Evolutionary conservation across 257 asterid genomes (phyloP).

Genomic region (Solanum phureja): DNA sequence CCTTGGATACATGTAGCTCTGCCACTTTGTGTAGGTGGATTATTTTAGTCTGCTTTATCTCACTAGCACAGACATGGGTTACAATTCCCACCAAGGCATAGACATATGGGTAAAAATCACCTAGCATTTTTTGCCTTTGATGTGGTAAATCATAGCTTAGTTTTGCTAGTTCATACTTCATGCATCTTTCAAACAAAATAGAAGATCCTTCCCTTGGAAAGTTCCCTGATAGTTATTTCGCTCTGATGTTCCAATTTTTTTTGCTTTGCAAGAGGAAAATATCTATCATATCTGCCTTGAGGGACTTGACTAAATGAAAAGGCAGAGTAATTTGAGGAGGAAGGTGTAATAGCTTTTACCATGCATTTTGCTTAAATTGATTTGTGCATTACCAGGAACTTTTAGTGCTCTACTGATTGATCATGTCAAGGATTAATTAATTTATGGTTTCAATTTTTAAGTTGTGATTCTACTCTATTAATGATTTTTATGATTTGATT

Average conservation of each 20-base stretch:
- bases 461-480: neutral
- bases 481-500: neutral
- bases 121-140: neutral
- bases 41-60: too few species aligned
- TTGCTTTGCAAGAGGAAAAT: neutral
- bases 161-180: neutral
- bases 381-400: neutral
- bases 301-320: neutral
- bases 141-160: neutral
- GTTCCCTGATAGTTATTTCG: neutral
- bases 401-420: neutral
- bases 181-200: neutral
- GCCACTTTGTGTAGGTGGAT: too few species aligned
- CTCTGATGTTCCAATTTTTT: neutral
- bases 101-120: neutral
- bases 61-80: neutral
- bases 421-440: neutral
- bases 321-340: neutral
- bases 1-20: too few species aligned
- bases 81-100: neutral
- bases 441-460: neutral
- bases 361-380: neutral
- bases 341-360: neutral
- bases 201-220: neutral
- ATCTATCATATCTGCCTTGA: neutral